Base-by-base conservation (phyloP, 139 green algal genomes). In the Zygnema cylindricum region DNA sequence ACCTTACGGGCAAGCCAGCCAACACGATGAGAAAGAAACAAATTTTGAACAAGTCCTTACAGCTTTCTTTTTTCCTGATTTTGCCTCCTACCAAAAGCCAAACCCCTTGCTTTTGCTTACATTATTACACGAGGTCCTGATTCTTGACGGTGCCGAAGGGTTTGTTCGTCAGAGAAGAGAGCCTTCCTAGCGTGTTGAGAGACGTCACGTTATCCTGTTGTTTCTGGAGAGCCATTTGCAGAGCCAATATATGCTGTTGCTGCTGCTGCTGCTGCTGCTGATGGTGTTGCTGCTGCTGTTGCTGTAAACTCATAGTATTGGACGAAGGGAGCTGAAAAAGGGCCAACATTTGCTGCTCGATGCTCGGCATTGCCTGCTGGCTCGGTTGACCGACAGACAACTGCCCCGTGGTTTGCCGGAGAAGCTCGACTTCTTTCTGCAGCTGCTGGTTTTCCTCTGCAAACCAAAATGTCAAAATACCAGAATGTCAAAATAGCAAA, bases 381-480 rank as follows among this genome's bases (percentile, higher is more conserved):
- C 30, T 30, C 57, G 25, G 57, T 30, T 73, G 57, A 25, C 22
- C 25, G 25, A 81, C 25, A 2, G 81, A 22, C 55, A n/a, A 36
- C 81, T 71, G 81, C 21, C 81, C 81, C 16, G 81, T 69, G 25
- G 81, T 69, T 30, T 43, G 55, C 55, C 55, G 32, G 39, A 87
- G 81, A 36, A 78, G 30, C 81, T 87, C 54, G 30, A 87, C 30
- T 69, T 87, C 33, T 21, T 82, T 69, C n/a, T 39, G 30, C 54
- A 87, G 81, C 23, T 78, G 54, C 81, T 87, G 55, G 54, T 87
- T 87, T 40, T 81, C 54, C 81, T 39, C 81, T 87, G 81, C n/a
- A n/a, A n/a, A n/a, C n/a, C n/a, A n/a, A n/a, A n/a, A n/a, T n/a
- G n/a, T n/a, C n/a, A n/a, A n/a, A n/a, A n/a, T n/a, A n/a, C n/a